Evolutionary conservation across 2,329 filamentous ascomycete genomes (phyloP).

Genomic region (Xylaria sp.): DNA sequence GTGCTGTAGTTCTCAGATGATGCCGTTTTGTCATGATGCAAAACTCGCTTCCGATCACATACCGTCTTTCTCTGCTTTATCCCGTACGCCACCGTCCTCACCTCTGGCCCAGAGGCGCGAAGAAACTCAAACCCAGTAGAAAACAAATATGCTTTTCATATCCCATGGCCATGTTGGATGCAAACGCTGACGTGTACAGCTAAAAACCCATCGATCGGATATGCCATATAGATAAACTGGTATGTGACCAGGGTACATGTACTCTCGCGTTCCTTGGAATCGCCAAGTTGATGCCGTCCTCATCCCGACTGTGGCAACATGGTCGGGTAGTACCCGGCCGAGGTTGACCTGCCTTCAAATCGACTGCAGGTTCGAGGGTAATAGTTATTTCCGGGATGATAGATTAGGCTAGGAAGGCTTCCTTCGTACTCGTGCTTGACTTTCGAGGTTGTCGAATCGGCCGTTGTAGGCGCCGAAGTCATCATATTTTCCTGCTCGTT

Average conservation of each 20-base stretch:
- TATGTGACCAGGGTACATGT: conserved; percentile 13
- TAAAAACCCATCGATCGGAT: conserved; percentile 17
- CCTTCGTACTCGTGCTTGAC: conserved; percentile 55
- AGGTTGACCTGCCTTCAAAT: conserved; percentile 57
- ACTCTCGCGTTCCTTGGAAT: conserved; percentile 1
- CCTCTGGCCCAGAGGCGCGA: conserved; percentile 17
- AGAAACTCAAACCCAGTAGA: conserved; percentile 27
- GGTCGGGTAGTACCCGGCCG: conserved; percentile 57
- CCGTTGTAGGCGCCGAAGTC: conserved; percentile 36
- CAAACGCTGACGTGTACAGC: conserved; percentile 21
- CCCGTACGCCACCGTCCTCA: conserved; percentile 31
- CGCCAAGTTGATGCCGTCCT: conserved; percentile 29
- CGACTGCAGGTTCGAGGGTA: conserved; percentile 48
- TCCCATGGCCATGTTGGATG: conserved; percentile 27
- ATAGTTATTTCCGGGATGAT: conserved; percentile 47
- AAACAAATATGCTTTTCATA: conserved; percentile 34
- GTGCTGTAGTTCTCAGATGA: conserved; percentile 13
- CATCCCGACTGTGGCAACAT: conserved; percentile 51
- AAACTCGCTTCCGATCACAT: conserved; percentile 22
- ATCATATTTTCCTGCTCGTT: conserved; percentile 37
- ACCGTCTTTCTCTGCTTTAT: conserved; percentile 24
- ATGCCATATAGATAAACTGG: conserved; percentile 17
- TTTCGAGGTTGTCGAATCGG: conserved; percentile 41
- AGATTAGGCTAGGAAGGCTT: conserved; percentile 52
- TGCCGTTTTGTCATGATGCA: conserved; percentile 23